Conservation (phyloP, 106 monocot genomes). For the Gastrodia elata region DNA sequence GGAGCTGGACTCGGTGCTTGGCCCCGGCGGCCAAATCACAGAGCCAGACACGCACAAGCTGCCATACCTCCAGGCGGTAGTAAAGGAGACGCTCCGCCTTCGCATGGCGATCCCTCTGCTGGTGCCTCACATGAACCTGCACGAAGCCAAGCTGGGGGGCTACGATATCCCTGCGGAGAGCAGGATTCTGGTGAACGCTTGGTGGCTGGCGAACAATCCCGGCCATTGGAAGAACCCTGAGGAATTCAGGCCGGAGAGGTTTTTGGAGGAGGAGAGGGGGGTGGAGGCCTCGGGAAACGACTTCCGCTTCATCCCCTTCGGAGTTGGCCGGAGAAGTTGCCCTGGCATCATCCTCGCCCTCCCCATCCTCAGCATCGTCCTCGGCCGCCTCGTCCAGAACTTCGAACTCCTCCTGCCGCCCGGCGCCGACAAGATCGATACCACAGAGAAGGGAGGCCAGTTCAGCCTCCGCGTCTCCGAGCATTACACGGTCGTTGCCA, state of each 20-base stretch:
- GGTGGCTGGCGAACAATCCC: conserved; percentile 76
- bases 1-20: conserved; percentile 52
- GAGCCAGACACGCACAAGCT: conserved; percentile 54
- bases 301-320: conserved; percentile 65
- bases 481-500: conserved; percentile 74
- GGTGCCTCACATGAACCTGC: conserved; percentile 72
- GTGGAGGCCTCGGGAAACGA: conserved; percentile 68
- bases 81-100: conserved; percentile 65
- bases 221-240: conserved; percentile 57
- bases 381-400: conserved; percentile 68
- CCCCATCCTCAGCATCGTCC: conserved; percentile 63
- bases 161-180: conserved; percentile 70
- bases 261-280: conserved; percentile 54
- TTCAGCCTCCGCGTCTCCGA: conserved; percentile 70
- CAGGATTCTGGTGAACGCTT: conserved; percentile 71
- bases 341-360: conserved; percentile 73
- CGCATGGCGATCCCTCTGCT: conserved; percentile 74
- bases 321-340: conserved; percentile 65
- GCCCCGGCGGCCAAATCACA: conserved; percentile 40
- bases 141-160: conserved; percentile 54
- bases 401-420: conserved; percentile 69
- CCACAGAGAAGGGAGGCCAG: conserved; percentile 72
- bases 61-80: conserved; percentile 58
- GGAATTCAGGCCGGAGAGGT: conserved; percentile 70
- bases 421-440: conserved; percentile 52